Evolutionary conservation across 495 filamentous ascomycete genomes (phyloP), one percentile per base, ranked within the genome.

Genomic region (Annulohypoxylon bovei): DNA sequence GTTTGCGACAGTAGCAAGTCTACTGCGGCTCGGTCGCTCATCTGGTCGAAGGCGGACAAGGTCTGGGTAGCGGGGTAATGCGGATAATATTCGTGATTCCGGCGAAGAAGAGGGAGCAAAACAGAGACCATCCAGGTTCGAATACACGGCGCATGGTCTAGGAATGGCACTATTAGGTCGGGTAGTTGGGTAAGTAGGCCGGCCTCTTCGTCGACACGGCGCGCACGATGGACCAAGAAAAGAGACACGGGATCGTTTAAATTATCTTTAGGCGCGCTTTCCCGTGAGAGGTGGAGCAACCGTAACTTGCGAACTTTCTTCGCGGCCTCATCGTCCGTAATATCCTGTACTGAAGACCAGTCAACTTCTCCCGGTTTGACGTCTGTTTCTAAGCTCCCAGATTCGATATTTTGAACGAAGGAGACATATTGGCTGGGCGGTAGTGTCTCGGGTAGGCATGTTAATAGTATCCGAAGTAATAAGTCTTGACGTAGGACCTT

Each of bases 61-160:
- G 89, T 88, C 33, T 88, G 80, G 6, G 80, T 71, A 11, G 82
- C 79, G 12, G 84, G 85, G 9, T 85, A 83, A 28, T 86, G 77
- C 0, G 91, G 87, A 67, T 97, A 91, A 73, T 93, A 95, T 81
- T 95, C 93, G 76, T 91, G 91, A 72, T 91, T 91, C n/a, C 93
- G 83, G 56, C 94, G 86, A 14, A 95, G 80, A 1, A 97, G 82
- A 0, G 94, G 94, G 22, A 98, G 81, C 18, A 96, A 82, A 18
- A 85, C 89, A 1, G 93, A 93, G 27, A 96, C 86, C 74, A 92
- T 85, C 90, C 93, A 93, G 46, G 83, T 88, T 63, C 90, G 87
- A 52, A 97, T 78, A 40, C 83, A 83, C 12, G 88, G 81, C 14
- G 89, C 89, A 56, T 85, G 88, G 35, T 89, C 79, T 44, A 96